Evolutionary conservation across 306 rosid species (phyloP).

Genomic region (Clitoria ternatea): DNA sequence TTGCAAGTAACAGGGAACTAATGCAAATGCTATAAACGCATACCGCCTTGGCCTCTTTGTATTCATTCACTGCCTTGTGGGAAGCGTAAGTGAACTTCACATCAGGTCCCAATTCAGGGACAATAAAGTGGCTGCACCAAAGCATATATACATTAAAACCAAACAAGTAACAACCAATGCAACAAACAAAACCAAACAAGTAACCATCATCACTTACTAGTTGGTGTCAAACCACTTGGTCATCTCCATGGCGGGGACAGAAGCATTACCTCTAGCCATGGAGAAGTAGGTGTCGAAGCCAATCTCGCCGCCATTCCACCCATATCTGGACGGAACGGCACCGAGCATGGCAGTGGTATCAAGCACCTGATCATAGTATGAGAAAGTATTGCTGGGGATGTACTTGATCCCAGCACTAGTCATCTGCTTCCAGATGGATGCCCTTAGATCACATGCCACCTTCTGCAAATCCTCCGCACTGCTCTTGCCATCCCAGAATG

Average conservation of each 20-base stretch:
- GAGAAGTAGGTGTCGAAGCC: conserved; percentile 82
- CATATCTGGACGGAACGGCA: conserved; percentile 81
- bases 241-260: conserved; percentile 94
- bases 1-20: not conserved
- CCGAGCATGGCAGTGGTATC: conserved; percentile 78
- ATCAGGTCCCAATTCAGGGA: conserved; percentile 84
- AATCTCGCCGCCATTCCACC: conserved; percentile 79
- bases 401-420: conserved; percentile 65
- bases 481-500: conserved; percentile 89
- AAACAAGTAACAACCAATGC: not conserved
- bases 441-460: conserved; percentile 74
- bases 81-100: conserved; percentile 70
- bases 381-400: conserved; percentile 86
- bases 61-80: conserved; percentile 83
- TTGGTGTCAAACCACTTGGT: conserved; percentile 97
- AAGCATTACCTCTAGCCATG: conserved; percentile 86
- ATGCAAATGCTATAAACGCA: conserved; percentile 16
- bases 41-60: conserved; percentile 93
- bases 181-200: not conserved
- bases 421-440: conserved; percentile 92
- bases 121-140: conserved; percentile 76
- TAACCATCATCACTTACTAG: conserved; percentile 56
- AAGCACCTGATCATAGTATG: conserved; percentile 80
- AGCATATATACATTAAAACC: not conserved
- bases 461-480: conserved; percentile 69